phyloP scores from a whole-genome alignment of 371 early-diverging fungal species.

The Mortierella sp. region DNA sequence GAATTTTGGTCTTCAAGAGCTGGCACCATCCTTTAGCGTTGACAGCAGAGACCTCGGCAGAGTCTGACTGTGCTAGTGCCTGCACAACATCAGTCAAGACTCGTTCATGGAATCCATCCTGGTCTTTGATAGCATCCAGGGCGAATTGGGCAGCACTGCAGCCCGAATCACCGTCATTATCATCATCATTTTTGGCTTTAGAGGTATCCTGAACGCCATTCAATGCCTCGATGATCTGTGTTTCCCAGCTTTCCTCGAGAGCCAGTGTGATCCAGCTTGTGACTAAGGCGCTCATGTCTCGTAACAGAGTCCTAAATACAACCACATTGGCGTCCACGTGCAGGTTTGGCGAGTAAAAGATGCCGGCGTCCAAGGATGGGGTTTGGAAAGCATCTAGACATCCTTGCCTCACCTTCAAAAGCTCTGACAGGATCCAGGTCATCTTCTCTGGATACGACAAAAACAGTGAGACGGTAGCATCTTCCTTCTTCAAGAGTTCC shows the following conservation, averaged over 20 bases:
- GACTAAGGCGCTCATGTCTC: conserved; percentile 30
- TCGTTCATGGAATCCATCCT: conserved; percentile 41
- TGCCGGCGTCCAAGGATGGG: conserved; percentile 36
- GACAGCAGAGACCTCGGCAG: conserved; percentile 15
- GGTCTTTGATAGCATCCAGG: conserved; percentile 21
- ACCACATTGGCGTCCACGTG: conserved; percentile 40
- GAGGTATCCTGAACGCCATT: background rate
- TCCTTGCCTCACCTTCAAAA: conserved; percentile 55
- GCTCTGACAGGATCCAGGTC: conserved; percentile 56
- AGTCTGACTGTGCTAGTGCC: conserved; percentile 22
- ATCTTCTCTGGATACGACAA: conserved; percentile 45
- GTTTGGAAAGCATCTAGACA: conserved; percentile 45
- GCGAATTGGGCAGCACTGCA: conserved; percentile 25
- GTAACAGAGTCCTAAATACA: conserved; percentile 39
- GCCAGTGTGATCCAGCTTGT: conserved; percentile 39
- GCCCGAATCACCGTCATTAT: conserved; percentile 23
- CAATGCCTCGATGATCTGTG: conserved; percentile 19
- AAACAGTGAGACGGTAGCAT: conserved; percentile 39
- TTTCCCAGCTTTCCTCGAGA: conserved; percentile 36
- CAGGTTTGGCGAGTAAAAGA: conserved; percentile 35
- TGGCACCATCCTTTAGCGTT: conserved; percentile 48
- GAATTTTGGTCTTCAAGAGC: conserved; percentile 28
- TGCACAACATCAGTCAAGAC: conserved; percentile 34
- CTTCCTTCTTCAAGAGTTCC: conserved; percentile 54
- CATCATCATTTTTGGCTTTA: conserved; percentile 5